Evolutionary conservation across 1,284 basidiomycete genomes (phyloP), one percentile per base, ranked within the genome.

Genomic region (Ceratobasidium sp.): DNA sequence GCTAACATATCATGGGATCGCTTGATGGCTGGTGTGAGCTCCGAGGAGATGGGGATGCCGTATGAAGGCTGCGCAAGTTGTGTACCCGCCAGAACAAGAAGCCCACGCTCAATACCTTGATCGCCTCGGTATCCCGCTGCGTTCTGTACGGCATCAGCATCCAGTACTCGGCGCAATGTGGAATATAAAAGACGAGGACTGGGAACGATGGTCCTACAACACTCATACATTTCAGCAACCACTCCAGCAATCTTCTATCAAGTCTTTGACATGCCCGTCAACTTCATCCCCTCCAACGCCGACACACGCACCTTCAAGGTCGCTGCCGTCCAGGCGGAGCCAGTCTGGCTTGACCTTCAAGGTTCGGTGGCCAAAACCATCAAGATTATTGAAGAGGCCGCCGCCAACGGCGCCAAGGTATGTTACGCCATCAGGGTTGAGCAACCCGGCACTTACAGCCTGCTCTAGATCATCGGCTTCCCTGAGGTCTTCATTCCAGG

Each of bases 341-440:
- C 59, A 49, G 78, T 77, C 25, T 80, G 79, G 79, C 76, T 79
- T 44, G 78, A 80, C 74, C 76, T 80, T n/a, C 76, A 79, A 77
- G 79, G 79, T 21, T 75, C 79, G 25, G 79, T 80, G 11, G 75
- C 78, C 21, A 80, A 80, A 70, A 79, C 78, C 18, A 79, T 80
- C 74, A 67, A 69, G 11, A 77, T 80, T 48, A 79, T 80, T n/a
- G 66, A 75, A 11, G 79, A 80, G 54, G 79, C 79, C 2, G 77
- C 78, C 16, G 71, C 74, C 6, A 72, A 78, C n/a, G 79, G 78
- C 14, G 79, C 79, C 25, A 80, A 80, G 72, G 78, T 80, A 23
- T 78, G 79, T 2, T 49, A 78, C 79, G 54, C 77, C 78, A 0
- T 78, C 79, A 71, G 77, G 78, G 28, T 80, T 78, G 71, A 78